Evolutionary conservation across 1,284 basidiomycete genomes (phyloP), one percentile per base, ranked within the genome.

Genomic region (Ustilago trichophora): DNA sequence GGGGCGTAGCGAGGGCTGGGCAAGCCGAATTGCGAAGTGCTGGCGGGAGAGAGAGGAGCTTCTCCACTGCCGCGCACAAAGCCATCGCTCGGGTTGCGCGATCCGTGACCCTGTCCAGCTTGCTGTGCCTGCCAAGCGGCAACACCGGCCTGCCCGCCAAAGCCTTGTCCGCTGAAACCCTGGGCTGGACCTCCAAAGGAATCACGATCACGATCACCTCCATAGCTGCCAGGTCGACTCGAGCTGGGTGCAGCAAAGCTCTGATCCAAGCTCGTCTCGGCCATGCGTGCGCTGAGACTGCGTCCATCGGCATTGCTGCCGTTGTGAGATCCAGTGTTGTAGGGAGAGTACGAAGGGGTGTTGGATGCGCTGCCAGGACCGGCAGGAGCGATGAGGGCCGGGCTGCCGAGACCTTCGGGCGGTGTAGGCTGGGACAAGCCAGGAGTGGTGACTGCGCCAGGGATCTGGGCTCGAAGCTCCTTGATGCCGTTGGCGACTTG

Each of bases 401-500:
- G 67, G 24, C 67, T 70, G 19, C 62, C 67, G 13, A 64, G 54
- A 24, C 57, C 57, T 22, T 65, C 63, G 6, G 35, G 19, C 11
- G 40, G 44, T 21, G 40, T 19, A 4, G 55, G 41, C 32, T 59
- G 56, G 16, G 58, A 31, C 18, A 51, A 8, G 15, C 51, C 48
- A 6, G 56, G 48, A 32, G 52, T 48, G 19, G 54, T 32, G 11
- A 35, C 49, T 3, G 50, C 55, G 25, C 58, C 69, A 6, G 57
- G 42, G n/a, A 68, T 33, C 40, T 50, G 47, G 4, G 58, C 54
- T 15, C 88, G 33, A 82, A 98, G 87, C 70, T 98, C 95, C 19
- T 88, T 84, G 78, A 99, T 97, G n/a, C 91, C 93, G 74, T 95
- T 93, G 27, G 91, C 89, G 51, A 99, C 93, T 47, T 93, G 89